Evolutionary conservation across 1,284 basidiomycete genomes (phyloP), one percentile per base, ranked within the genome.

Genomic region (Phellopilus nigrolimitatus): DNA sequence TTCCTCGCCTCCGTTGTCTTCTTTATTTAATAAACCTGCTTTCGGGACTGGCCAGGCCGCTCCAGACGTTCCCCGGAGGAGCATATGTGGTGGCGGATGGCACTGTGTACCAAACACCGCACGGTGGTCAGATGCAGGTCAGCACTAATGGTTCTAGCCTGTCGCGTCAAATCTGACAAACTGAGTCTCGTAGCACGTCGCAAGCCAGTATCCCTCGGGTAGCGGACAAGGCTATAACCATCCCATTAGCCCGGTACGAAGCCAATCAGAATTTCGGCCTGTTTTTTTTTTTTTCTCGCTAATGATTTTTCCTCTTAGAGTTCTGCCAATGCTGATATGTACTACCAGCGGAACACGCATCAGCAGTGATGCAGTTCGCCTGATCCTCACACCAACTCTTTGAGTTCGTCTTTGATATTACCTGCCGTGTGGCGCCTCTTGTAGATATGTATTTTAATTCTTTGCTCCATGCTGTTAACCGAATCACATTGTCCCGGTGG

Each of bases 301-400:
- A 38, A 41, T 47, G 21, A 19, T 40, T 41, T 33, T 19, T 33
- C 28, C n/a, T 21, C 34, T 44, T 34, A 51, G 49, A 33, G 40
- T 51, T 44, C 49, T 45, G 41, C 36, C 36, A 38, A 30, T 37
- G 49, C 28, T 13, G 30, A 24, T 24, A 51, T 44, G 41, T 51
- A 51, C 30, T 42, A 42, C 41, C 49, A 51, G 22, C 33, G 30
- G 7, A 33, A 36, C 33, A 33, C 30, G 22, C 39, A 43, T 51
- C 49, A 51, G 15, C 45, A 38, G n/a, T n/a, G 33, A 37, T 41
- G 25, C 28, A 34, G 25, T 47, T 22, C 21, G 15, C 43, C 44
- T 21, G 12, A 34, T 25, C 3, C 25, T 22, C 33, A 13, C n/a
- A 12, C 13, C 10, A 15, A 34, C 7, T 46, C 13, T 46, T 21